Conservation (phyloP, 192 early-diverging fungal genomes). For the Pilaira anomala region DNA sequence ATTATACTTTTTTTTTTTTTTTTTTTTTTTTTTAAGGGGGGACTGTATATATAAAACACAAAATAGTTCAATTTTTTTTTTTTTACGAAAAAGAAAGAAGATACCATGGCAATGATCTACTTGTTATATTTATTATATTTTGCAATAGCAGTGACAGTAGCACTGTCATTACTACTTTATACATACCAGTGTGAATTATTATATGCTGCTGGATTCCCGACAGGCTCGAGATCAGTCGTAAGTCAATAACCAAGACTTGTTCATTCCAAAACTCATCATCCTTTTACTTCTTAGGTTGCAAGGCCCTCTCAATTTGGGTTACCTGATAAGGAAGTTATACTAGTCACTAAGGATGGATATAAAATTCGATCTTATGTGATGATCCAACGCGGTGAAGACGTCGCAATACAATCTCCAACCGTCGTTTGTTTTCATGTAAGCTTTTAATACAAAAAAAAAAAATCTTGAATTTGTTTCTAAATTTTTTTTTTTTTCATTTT, state of each 20-base stretch:
- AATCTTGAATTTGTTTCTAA: background rate
- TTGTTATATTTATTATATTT: slow-evolving; percentile 30
- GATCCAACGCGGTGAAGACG: slow-evolving; percentile 54
- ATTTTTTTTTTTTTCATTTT: background rate
- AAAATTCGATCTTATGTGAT: slow-evolving; percentile 77
- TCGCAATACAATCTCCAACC: slow-evolving; percentile 60
- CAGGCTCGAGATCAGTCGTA: slow-evolving; percentile 35
- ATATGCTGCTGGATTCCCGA: slow-evolving; percentile 33
- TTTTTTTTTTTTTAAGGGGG: background rate
- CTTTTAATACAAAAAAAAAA: background rate
- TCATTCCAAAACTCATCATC: background rate
- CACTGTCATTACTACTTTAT: slow-evolving; percentile 28
- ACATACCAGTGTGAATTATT: slow-evolving; percentile 36
- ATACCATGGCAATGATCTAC: slow-evolving; percentile 12
- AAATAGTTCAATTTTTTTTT: background rate
- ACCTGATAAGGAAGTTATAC: slow-evolving; percentile 60
- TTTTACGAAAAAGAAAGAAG: slow-evolving; percentile 1
- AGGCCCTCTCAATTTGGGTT: slow-evolving; percentile 67
- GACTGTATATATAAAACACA: no score
- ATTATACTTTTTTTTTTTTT: background rate
- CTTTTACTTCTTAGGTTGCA: slow-evolving; percentile 58
- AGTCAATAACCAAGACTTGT: background rate
- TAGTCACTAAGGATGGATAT: slow-evolving; percentile 80
- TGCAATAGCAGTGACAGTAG: slow-evolving; percentile 21
- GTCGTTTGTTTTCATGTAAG: slow-evolving; percentile 70